Base-by-base conservation (phyloP, 2,329 filamentous ascomycete genomes). In the Coniochaeta sp. region DNA sequence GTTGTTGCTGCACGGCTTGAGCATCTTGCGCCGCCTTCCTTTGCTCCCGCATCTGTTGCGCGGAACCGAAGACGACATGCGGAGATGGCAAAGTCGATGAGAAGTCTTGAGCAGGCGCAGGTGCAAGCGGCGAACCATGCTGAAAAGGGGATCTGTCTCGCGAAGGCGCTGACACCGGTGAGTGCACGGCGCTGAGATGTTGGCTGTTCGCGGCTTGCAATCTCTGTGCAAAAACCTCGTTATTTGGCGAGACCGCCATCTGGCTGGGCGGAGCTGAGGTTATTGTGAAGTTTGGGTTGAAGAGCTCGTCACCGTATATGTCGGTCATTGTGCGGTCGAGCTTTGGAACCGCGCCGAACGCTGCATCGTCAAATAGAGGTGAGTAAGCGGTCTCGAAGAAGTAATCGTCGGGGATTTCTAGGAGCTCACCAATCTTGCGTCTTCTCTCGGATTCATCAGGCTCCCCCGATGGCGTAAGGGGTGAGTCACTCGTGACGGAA, bases 321-420 rank as follows among this genome's bases (percentile, higher is more conserved):
- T 96, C 91, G 19, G 91, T 93, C 76, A 95, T 91, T 0, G 92
- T 95, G 60, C 91, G 83, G 66, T 92, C 88, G 64, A 96, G 83
- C 74, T 93, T 95, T 28, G 92, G 89, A 28, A 87, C 77, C 42
- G 79, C 77, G 63, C 77, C 73, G 65, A 77, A 77, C 65, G 85
- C 81, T 86, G 79, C 68, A 73, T 77, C 73, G 70, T 77, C 73
- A 69, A 70, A 75, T 72, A 79, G 75, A 70, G 76, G 87, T 93
- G 86, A 92, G 89, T 84, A 86, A 71, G 84, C 76, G 74, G 54
- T 14, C 12, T 84, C 76, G 77, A 62, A 56, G n/a, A 58, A 55
- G 42, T 61, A 54, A 28, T 38, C 8, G n/a, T 60, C 59, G 36
- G 64, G 60, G 58, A 57, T 55, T 50, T 65, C 61, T 59, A 66